Percentiles rank a stretch among this genome's conserved stretches.
These are phyloP conservation scores for Sugiyamaella japonica DNA, from an alignment of 1,139 yeast genomes.

Conservation along the genomic window DNA sequence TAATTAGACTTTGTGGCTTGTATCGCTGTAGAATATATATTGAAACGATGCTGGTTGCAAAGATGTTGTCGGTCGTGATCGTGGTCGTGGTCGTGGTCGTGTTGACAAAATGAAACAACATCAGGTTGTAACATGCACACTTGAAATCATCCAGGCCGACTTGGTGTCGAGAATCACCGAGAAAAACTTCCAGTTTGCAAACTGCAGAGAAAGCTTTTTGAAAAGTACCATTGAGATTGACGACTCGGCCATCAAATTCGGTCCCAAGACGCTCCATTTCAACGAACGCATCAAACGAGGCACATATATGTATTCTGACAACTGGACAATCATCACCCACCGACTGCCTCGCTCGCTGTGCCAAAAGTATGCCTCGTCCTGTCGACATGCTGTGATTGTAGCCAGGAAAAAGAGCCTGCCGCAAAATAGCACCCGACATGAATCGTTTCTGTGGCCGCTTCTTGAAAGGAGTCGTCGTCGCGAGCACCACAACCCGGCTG, in stretches of 20 bases:
- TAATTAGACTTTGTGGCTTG: too few species aligned
- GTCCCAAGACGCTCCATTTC: neutral
- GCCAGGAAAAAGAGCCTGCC: slow-evolving; percentile 6
- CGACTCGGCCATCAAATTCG: slow-evolving; percentile 9
- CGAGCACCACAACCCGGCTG: neutral
- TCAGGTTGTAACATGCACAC: slow-evolving; percentile 14
- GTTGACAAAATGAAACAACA: slow-evolving; percentile 12
- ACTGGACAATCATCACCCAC: slow-evolving; percentile 17
- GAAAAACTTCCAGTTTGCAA: neutral
- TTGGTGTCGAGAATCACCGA: slow-evolving; percentile 15
- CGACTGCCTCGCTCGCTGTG: slow-evolving; percentile 15
- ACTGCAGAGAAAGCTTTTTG: slow-evolving; percentile 7
- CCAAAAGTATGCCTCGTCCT: slow-evolving; percentile 6
- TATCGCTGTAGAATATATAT: too few species aligned
- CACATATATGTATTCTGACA: slow-evolving; percentile 1
- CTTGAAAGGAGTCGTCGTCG: neutral
- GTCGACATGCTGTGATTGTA: slow-evolving; percentile 14
- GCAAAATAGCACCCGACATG: neutral
- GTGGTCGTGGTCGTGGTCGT: neutral
- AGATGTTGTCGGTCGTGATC: neutral
- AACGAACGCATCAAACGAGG: slow-evolving; percentile 1
- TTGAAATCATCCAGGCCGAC: slow-evolving; percentile 19
- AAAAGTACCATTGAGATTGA: slow-evolving; percentile 10
- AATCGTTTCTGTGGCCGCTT: slow-evolving; percentile 1
- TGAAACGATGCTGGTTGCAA: neutral